Percentiles rank a stretch among this genome's conserved stretches.
Evolutionary conservation across 176 grass and related monocot species (phyloP).

Genomic region (Paspalum notatum): DNA sequence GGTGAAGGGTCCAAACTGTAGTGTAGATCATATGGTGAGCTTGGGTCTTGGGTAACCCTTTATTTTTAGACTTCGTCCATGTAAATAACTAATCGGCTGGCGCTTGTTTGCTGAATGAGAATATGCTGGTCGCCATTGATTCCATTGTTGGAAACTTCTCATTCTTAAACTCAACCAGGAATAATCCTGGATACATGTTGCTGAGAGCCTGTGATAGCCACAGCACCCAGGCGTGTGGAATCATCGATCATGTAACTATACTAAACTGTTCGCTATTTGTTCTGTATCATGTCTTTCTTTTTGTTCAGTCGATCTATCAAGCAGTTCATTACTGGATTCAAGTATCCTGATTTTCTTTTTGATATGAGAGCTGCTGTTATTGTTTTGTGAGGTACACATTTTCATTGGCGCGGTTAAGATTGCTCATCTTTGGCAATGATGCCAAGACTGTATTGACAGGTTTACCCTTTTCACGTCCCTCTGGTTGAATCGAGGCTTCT

Average conservation of each 20-base stretch:
- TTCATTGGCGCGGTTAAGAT: neutral
- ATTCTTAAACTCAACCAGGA: conserved; percentile 31
- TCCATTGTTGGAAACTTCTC: neutral
- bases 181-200: conserved; percentile 25
- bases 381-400: neutral
- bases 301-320: neutral
- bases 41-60: conserved; percentile 2
- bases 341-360: neutral
- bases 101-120: neutral
- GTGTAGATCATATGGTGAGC: conserved; percentile 30
- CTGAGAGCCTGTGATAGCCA: conserved; percentile 17
- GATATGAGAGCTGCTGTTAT: neutral
- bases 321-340: neutral
- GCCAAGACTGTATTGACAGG: neutral
- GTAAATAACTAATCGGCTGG: conserved; percentile 50
- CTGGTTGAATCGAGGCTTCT: no score
- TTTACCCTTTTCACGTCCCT: no score
- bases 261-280: conserved; percentile 19
- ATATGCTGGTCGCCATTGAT: conserved; percentile 14
- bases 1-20: conserved; percentile 7
- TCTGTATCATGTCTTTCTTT: neutral
- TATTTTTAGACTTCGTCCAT: neutral
- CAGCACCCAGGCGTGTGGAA: neutral
- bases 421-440: neutral
- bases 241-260: conserved; percentile 22